Evolutionary conservation across 345 rosid species (phyloP), one percentile per base, ranked within the genome.

Genomic region (Firmiana major): DNA sequence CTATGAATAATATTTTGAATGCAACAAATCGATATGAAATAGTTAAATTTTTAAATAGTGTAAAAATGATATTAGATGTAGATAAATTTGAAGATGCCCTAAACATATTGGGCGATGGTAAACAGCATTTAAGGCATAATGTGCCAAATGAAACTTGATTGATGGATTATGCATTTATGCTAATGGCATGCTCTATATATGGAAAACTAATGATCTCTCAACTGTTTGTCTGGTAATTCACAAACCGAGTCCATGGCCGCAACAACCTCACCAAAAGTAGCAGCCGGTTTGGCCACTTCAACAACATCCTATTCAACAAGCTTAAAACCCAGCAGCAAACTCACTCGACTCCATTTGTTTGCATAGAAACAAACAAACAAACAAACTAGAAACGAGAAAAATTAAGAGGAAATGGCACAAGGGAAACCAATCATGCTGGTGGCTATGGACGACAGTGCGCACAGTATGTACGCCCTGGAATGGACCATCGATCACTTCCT

Each of bases 401-500:
- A n/a, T n/a, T n/a, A 0, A 12, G 17, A 51, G 15, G 1, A 16
- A 65, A 70, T 55, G 57, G 78, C 49, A 46, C 83, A 51, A 70
- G 82, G 43, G 54, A 85, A 88, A 75, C 81, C 81, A 36, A 77
- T 86, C 73, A 80, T 88, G 78, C 68, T 89, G 62, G 82, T 88
- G 64, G 93, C 87, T 11, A 54, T 86, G 71, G 92, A 87, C 79
- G 87, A 89, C 42, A 84, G 88, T 71, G 75, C 68, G 12, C 88
- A 81, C 57, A 88, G 93, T 83, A 63, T 78, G 77, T 80, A 84
- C 66, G 93, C 93, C 21, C 79, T 87, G 74, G 85, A 84, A 74
- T 88, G 91, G 83, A 80, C 88, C 9, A 79, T 90, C 17, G 90
- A 87, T 73, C 84, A 82, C 69, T 88, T 91, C 86, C 86, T 88